phyloP scores from a whole-genome alignment of 2,329 filamentous ascomycete species.

The Apiospora phragmitis region DNA sequence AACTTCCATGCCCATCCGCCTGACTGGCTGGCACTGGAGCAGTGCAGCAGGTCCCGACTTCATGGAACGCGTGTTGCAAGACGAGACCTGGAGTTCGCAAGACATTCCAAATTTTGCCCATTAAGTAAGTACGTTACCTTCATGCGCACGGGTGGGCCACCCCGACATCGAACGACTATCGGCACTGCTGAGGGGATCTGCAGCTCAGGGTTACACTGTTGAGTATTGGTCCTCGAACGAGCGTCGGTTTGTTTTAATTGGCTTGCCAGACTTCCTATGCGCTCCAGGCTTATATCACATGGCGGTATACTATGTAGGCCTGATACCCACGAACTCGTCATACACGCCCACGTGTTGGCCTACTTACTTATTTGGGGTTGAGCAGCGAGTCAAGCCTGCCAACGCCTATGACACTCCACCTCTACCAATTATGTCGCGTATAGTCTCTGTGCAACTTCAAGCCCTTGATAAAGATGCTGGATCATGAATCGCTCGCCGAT shows the following conservation, averaged over 20 bases:
- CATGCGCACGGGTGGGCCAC: background rate
- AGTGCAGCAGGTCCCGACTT: background rate
- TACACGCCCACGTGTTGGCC: background rate
- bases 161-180: background rate
- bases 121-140: background rate
- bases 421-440: background rate
- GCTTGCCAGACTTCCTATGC: background rate
- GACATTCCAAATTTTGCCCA: background rate
- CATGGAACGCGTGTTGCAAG: conserved; percentile 2
- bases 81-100: background rate
- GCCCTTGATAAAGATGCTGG: background rate
- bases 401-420: background rate
- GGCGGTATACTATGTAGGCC: background rate
- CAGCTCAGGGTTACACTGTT: background rate
- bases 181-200: conserved; percentile 1
- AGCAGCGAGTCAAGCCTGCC: background rate
- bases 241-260: background rate
- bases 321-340: background rate
- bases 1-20: background rate
- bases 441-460: background rate
- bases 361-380: background rate
- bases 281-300: background rate
- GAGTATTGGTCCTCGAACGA: background rate
- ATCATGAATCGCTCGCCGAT: background rate
- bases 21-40: background rate